Evolutionary conservation across 2,329 filamentous ascomycete species (phyloP).

Genomic region (Pleurostoma richardsiae): DNA sequence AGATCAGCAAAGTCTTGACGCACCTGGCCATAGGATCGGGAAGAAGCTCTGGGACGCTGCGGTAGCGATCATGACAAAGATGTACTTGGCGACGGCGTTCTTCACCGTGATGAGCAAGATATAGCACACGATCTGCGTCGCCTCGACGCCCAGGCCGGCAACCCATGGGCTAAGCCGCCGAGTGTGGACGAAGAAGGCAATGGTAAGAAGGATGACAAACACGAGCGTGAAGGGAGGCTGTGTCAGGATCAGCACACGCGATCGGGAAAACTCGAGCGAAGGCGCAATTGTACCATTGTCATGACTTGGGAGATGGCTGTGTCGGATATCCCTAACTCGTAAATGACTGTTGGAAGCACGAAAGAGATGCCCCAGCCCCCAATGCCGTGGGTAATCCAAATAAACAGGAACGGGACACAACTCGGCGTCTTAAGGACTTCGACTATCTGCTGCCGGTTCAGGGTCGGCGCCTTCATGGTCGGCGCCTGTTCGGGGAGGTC

Average conservation of each 20-base stretch:
- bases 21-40: conserved; percentile 30
- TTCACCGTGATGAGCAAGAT: conserved; percentile 30
- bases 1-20: background rate
- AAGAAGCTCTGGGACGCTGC: conserved; percentile 30
- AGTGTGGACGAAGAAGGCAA: conserved; percentile 15
- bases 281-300: conserved; percentile 12
- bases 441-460: conserved; percentile 13
- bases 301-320: conserved; percentile 20
- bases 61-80: conserved; percentile 32
- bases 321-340: conserved; percentile 18
- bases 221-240: conserved; percentile 15
- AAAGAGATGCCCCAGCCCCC: conserved; percentile 20
- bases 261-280: background rate
- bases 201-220: conserved; percentile 16
- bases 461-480: conserved; percentile 13
- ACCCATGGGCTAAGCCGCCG: conserved; percentile 15
- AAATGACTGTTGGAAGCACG: conserved; percentile 19
- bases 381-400: conserved; percentile 21
- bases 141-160: conserved; percentile 20
- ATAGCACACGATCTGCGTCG: conserved; percentile 28
- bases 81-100: conserved; percentile 26
- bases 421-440: conserved; percentile 13
- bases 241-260: background rate
- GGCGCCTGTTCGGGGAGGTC: conserved; percentile 17
- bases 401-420: conserved; percentile 15